Conservation (phyloP, 192 early-diverging fungal genomes). For the Obelidium mucronatum region DNA sequence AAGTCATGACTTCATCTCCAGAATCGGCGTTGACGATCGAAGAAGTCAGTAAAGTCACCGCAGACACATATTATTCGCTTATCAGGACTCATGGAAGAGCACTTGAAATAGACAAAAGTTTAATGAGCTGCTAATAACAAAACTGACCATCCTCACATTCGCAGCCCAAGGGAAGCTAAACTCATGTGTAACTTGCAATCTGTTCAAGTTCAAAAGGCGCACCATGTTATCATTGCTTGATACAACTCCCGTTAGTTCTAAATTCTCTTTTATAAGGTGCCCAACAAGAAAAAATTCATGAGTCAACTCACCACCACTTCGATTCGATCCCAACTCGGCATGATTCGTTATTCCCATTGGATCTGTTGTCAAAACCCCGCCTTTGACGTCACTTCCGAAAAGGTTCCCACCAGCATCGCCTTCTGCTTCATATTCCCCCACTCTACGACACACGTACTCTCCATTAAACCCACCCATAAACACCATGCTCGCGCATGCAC, state of each 20-base stretch:
- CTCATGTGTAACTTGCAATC: slow-evolving; percentile 37
- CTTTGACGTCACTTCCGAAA: not conserved
- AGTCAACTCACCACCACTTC: slow-evolving; percentile 49
- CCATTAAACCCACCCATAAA: slow-evolving; percentile 63
- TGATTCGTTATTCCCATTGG: slow-evolving; percentile 70
- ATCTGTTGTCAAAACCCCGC: slow-evolving; percentile 48
- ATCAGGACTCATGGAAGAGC: slow-evolving; percentile 62
- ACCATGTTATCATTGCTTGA: slow-evolving; percentile 64
- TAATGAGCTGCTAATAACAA: not conserved
- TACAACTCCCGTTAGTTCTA: slow-evolving; percentile 52
- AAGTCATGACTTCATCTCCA: slow-evolving; percentile 39
- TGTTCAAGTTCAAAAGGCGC: slow-evolving; percentile 57
- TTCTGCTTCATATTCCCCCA: slow-evolving; percentile 8
- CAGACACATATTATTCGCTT: slow-evolving; percentile 62
- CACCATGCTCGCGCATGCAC: slow-evolving; percentile 48
- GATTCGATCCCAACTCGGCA: slow-evolving; percentile 53
- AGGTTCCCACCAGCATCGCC: not conserved
- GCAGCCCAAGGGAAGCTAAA: slow-evolving; percentile 61
- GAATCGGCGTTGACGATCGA: slow-evolving; percentile 54
- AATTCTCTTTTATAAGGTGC: not conserved
- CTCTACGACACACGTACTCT: slow-evolving; percentile 35
- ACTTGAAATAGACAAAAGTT: too few relatives aligned
- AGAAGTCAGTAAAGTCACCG: slow-evolving; percentile 58
- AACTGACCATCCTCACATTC: slow-evolving; percentile 54
- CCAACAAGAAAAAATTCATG: not conserved